A percentile compares a stretch with the other conserved stretches of the same genome.
Conservation (phyloP, 371 early-diverging fungal genomes). For the Blakeslea trispora region DNA sequence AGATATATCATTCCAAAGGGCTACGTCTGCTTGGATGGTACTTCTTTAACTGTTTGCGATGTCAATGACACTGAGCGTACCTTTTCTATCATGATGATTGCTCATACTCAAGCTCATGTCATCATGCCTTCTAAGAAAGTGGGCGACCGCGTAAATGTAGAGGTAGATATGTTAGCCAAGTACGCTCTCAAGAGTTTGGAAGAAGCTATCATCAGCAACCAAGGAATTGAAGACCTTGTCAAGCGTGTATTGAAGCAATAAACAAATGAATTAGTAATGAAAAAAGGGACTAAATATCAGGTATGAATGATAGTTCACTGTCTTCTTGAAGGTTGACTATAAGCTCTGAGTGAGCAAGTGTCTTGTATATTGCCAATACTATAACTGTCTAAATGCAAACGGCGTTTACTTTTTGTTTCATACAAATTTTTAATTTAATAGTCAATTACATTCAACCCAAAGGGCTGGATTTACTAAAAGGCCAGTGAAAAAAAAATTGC, state of each 20-base stretch:
- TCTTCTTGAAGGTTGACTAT: too few relatives aligned
- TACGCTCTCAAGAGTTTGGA: constrained; percentile 84
- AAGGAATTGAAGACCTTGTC: constrained; percentile 43
- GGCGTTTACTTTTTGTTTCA: too few relatives aligned
- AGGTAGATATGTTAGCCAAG: constrained; percentile 97
- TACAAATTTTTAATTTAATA: too few relatives aligned
- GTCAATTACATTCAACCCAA: too few relatives aligned
- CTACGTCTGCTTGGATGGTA: constrained; percentile 91
- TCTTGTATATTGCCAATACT: too few relatives aligned
- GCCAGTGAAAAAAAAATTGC: too few relatives aligned
- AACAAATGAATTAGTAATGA: too few relatives aligned
- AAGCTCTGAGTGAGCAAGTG: too few relatives aligned
- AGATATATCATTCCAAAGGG: constrained; percentile 93
- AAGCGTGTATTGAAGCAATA: constrained; percentile 33
- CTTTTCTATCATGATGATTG: constrained; percentile 94
- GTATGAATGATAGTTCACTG: too few relatives aligned
- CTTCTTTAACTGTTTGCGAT: constrained; percentile 90
- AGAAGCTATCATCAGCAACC: constrained; percentile 49
- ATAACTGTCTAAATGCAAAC: too few relatives aligned
- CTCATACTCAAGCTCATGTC: constrained; percentile 86
- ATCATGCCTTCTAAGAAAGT: constrained; percentile 76
- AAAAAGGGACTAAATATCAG: too few relatives aligned
- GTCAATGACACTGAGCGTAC: constrained; percentile 75
- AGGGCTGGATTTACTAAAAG: too few relatives aligned
- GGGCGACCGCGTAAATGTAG: constrained; percentile 88